Base-by-base conservation (phyloP, 345 rosid species). In the Sonneratia alba region DNA sequence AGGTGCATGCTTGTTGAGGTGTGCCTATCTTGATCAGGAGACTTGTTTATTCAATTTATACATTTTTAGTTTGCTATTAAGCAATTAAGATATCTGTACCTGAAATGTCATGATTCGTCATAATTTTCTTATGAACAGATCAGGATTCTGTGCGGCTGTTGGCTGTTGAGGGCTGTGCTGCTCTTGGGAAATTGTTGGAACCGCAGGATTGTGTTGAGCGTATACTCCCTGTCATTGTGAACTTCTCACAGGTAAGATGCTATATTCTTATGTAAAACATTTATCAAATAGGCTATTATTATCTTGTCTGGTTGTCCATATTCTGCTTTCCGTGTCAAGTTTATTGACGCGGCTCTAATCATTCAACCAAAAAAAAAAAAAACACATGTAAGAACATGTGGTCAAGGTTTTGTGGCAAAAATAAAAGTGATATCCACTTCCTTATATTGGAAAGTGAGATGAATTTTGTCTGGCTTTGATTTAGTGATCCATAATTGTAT, bases 81-180 rank as follows among this genome's bases (percentile, higher is more conserved):
- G 63, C 0, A 7, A 7, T 10, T 8, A 57, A 22, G 11, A 32
- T 67, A 37, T 38, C 70, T 68, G 12, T 68, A 8, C 15, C 36
- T 68, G 70, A 45, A 68, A 42, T 27, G 11, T 55, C 48, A n/a
- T 59, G 9, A 34, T 57, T 70, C 19, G 1, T 67, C 68, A 36
- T 45, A 37, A 40, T 3, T 19, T 70, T 68, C n/a, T 72, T 70
- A 27, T 43, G 75, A 45, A 32, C 89, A 94, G 97, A 94, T 79
- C 98, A 94, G 79, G 98, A 94, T 87, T 94, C 98, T 51, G 98
- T 94, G 69, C 87, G 98, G 48, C 77, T 94, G 71, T 80, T 94
- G 87, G 95, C 97, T 11, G 98, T 94, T 64, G 98, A 94, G 87
- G 92, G 97, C 70, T 89, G 98, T 81, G 96, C 96, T 74, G 92